These are phyloP conservation scores for Fraxinus anomala DNA, from an alignment of 257 asterid genomes.

Conservation along the genomic window DNA sequence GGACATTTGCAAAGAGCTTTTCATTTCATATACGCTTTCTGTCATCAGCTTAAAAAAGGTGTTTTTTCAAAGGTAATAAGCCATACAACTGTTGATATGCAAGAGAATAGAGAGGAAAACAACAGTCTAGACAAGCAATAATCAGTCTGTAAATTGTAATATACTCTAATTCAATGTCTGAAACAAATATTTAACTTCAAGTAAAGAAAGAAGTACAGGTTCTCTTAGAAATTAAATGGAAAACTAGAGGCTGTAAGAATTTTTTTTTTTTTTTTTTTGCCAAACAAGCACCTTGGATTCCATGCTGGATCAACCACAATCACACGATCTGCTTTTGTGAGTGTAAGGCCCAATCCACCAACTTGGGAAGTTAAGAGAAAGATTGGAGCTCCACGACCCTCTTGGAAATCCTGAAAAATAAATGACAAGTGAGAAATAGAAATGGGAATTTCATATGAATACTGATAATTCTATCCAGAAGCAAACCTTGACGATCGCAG, in stretches of 20 bases:
- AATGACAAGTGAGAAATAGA: constrained; percentile 17
- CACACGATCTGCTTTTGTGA: constrained; percentile 94
- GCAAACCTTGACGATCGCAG: constrained; percentile 76
- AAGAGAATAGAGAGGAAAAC: neutral
- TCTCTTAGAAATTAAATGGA: constrained; percentile 2
- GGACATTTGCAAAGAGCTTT: neutral
- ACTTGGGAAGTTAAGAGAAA: constrained; percentile 95
- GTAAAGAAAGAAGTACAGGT: constrained; percentile 9
- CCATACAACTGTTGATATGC: neutral
- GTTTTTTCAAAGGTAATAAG: constrained; percentile 15
- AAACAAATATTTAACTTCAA: neutral
- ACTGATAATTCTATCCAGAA: constrained; percentile 23
- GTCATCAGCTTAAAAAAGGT: neutral
- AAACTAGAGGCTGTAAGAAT: neutral
- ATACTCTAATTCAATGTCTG: neutral
- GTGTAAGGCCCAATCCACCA: constrained; percentile 96
- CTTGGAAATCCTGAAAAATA: constrained; percentile 81
- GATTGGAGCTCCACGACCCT: constrained; percentile 71
- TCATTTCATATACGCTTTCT: neutral
- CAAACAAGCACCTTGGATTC: constrained; percentile 80
- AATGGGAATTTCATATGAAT: constrained; percentile 4
- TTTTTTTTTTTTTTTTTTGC: neutral
- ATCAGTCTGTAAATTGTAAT: neutral
- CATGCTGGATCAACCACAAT: constrained; percentile 98
- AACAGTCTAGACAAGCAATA: neutral